phyloP scores from a whole-genome alignment of 805 yeast genomes.

The Starmerella roubikii region DNA sequence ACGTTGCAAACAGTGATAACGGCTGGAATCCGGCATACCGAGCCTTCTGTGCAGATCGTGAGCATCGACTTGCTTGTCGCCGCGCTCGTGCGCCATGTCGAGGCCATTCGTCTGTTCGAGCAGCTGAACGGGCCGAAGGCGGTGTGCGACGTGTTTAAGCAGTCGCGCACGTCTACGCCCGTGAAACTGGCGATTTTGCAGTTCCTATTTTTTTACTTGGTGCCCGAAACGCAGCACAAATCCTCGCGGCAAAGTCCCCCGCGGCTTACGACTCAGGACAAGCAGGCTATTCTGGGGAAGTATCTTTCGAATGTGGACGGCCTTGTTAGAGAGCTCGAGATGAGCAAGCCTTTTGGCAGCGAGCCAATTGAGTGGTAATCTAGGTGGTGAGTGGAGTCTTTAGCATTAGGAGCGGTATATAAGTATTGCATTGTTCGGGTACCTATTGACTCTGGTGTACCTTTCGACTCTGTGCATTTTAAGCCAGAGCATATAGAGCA shows the following conservation, averaged over 20 bases:
- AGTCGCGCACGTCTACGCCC: constrained; percentile 33
- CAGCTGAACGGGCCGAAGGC: constrained; percentile 39
- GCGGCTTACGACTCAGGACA: constrained; percentile 33
- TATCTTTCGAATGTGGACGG: constrained; percentile 35
- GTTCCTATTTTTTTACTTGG: constrained; percentile 52
- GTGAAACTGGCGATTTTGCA: constrained; percentile 54
- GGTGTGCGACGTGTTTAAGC: constrained; percentile 36
- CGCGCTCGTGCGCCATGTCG: constrained; percentile 41
- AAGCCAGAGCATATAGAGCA: no score
- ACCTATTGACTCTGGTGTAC: no score
- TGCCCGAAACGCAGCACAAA: constrained; percentile 38
- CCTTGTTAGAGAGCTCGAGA: constrained; percentile 34
- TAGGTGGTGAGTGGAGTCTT: no score
- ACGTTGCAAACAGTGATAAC: constrained; percentile 6
- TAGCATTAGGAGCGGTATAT: no score
- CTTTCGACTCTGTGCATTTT: no score
- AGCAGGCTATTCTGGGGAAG: constrained; percentile 31
- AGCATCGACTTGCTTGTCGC: constrained; percentile 45
- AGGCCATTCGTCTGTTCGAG: constrained; percentile 49
- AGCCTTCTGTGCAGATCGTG: constrained; percentile 25
- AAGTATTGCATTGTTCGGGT: no score
- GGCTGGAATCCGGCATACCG: constrained; percentile 6
- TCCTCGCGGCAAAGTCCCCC: constrained; percentile 19
- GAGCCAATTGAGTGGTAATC: constrained; percentile 37
- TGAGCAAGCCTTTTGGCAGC: constrained; percentile 38